phyloP scores from a whole-genome alignment of 2,329 filamentous ascomycete species.

The Didymella segeticola region DNA sequence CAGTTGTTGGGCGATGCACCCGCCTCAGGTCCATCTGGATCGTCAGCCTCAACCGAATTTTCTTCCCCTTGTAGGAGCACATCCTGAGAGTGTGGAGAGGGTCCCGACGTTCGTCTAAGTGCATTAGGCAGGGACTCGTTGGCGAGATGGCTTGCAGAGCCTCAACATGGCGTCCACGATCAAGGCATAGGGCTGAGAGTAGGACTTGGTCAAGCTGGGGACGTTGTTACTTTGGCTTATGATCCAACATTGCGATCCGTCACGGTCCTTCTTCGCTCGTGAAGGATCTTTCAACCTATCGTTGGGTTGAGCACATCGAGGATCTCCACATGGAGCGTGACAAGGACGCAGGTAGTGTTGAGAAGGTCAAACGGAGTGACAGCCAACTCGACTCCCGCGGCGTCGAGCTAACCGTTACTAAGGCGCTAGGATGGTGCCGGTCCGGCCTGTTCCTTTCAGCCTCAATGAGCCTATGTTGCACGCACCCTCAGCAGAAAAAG shows the following conservation, averaged over 20 bases:
- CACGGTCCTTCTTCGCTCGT: not conserved
- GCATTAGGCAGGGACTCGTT: not conserved
- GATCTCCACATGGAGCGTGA: not conserved
- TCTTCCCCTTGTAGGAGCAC: not conserved
- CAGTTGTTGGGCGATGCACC: conserved; percentile 13
- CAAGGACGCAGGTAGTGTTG: not conserved
- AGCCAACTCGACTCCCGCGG: not conserved
- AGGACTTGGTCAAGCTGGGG: not conserved
- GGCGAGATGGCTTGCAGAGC: not conserved
- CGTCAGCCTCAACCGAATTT: conserved; percentile 11
- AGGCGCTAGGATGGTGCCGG: not conserved
- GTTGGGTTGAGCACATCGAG: not conserved
- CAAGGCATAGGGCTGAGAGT: not conserved
- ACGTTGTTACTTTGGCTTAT: not conserved
- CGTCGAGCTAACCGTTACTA: not conserved
- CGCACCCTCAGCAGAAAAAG: not conserved
- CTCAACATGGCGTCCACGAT: not conserved
- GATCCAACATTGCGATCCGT: not conserved
- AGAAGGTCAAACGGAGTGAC: not conserved
- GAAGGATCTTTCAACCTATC: not conserved
- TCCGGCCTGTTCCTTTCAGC: not conserved
- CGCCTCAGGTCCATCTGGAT: conserved; percentile 7
- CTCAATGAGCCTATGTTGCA: conserved; percentile 1
- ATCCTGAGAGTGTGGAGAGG: not conserved
- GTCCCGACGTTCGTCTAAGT: not conserved